Percentiles rank a stretch among this genome's conserved stretches.
phyloP scores from a whole-genome alignment of 164 flowering plant genomes.

The Umbellularia californica region DNA sequence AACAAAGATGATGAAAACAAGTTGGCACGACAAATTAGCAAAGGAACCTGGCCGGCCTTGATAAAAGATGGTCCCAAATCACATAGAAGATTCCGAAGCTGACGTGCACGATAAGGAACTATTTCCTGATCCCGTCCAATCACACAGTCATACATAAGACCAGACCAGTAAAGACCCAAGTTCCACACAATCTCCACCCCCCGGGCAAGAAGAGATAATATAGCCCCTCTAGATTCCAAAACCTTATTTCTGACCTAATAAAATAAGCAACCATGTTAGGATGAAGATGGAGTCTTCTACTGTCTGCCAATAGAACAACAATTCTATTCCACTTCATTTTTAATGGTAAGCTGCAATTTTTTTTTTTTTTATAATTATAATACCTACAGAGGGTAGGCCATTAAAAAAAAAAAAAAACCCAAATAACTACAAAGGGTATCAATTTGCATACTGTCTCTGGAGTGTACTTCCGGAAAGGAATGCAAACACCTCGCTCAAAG shows the following conservation, averaged over 20 bases:
- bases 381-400: background rate
- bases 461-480: constrained; percentile 90
- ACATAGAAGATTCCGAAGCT: constrained; percentile 86
- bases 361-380: background rate
- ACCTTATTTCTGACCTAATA: constrained; percentile 78
- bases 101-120: constrained; percentile 87
- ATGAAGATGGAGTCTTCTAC: background rate
- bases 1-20: background rate
- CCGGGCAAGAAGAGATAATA: constrained; percentile 62
- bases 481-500: constrained; percentile 91
- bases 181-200: constrained; percentile 96
- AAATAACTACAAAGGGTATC: background rate
- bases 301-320: background rate
- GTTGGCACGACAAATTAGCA: background rate
- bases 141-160: constrained; percentile 68
- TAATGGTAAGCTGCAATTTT: background rate
- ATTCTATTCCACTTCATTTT: too few species aligned
- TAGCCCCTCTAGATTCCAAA: constrained; percentile 79
- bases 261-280: constrained; percentile 3
- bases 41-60: constrained; percentile 91
- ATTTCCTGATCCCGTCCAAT: constrained; percentile 91
- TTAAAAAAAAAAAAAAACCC: background rate
- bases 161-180: constrained; percentile 84
- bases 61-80: constrained; percentile 95
- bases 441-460: constrained; percentile 62